Percentiles rank a stretch among this genome's conserved stretches.
phyloP scores from a whole-genome alignment of 305 asterid genomes.

The Petunia hybrid region DNA sequence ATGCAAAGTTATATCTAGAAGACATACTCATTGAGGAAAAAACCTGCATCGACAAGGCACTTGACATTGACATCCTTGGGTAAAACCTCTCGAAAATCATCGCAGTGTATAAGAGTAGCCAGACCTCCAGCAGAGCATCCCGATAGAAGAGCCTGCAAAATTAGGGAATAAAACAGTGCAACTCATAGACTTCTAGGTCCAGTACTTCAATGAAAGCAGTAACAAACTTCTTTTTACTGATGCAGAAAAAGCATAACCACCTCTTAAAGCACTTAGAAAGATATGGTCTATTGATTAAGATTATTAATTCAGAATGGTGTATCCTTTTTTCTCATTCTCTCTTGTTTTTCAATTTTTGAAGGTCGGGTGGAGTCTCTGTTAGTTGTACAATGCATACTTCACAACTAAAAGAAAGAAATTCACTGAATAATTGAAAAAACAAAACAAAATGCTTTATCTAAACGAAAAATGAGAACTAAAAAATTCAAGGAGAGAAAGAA shows the following conservation, averaged over 20 bases:
- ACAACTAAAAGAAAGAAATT: neutral
- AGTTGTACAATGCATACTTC: neutral
- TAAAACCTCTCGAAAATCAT: conserved; percentile 66
- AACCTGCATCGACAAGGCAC: conserved; percentile 94
- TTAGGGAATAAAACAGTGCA: conserved; percentile 27
- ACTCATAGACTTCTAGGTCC: neutral
- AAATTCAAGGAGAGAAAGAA: neutral
- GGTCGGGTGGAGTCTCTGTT: neutral
- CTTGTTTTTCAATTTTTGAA: neutral
- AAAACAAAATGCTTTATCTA: neutral
- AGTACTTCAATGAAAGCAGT: neutral
- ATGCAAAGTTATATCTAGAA: conserved; percentile 35
- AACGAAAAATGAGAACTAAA: neutral
- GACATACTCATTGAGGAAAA: conserved; percentile 87
- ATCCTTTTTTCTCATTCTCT: neutral
- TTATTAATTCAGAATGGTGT: neutral
- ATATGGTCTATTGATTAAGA: neutral
- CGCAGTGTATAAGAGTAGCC: conserved; percentile 91
- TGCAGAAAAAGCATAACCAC: neutral
- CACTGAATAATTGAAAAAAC: conserved; percentile 21
- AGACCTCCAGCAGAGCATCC: conserved; percentile 99
- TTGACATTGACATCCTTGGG: conserved; percentile 73
- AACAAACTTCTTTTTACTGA: neutral
- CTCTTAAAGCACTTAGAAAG: conserved; percentile 9
- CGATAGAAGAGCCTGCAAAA: conserved; percentile 80